Conservation (phyloP, 2,329 filamentous ascomycete genomes). For the Cladosporium sp. region DNA sequence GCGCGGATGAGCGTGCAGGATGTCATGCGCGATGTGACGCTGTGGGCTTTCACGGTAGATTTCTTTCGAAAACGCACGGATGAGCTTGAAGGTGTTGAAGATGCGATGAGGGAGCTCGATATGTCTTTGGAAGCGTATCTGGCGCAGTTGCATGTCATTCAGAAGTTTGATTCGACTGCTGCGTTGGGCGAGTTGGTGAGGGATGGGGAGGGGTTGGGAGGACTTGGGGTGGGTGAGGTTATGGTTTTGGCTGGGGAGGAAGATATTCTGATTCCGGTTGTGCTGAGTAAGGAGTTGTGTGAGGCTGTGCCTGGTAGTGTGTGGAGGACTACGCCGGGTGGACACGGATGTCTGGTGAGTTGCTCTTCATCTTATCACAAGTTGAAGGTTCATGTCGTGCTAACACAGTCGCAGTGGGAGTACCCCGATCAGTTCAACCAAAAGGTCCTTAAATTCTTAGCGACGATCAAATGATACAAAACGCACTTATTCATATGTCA, state of each 20-base stretch:
- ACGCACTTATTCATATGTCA: background rate
- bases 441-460: conserved; percentile 21
- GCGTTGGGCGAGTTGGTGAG: conserved; percentile 22
- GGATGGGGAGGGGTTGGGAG: conserved; percentile 22
- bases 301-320: conserved; percentile 23
- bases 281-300: conserved; percentile 24
- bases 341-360: conserved; percentile 27
- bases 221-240: conserved; percentile 20
- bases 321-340: conserved; percentile 27
- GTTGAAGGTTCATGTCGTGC: background rate
- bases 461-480: background rate
- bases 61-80: conserved; percentile 23
- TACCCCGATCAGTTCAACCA: conserved; percentile 27
- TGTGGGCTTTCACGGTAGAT: conserved; percentile 30
- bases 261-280: conserved; percentile 29
- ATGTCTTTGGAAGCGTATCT: conserved; percentile 27
- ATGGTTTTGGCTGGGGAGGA: conserved; percentile 29
- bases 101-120: conserved; percentile 26
- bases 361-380: background rate
- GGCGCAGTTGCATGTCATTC: conserved; percentile 30
- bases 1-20: conserved; percentile 25
- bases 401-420: conserved; percentile 23
- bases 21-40: conserved; percentile 30
- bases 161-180: conserved; percentile 24
- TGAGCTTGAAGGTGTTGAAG: conserved; percentile 25